phyloP scores from a whole-genome alignment of 2,329 filamentous ascomycete species.

The Stemphylium beticola region DNA sequence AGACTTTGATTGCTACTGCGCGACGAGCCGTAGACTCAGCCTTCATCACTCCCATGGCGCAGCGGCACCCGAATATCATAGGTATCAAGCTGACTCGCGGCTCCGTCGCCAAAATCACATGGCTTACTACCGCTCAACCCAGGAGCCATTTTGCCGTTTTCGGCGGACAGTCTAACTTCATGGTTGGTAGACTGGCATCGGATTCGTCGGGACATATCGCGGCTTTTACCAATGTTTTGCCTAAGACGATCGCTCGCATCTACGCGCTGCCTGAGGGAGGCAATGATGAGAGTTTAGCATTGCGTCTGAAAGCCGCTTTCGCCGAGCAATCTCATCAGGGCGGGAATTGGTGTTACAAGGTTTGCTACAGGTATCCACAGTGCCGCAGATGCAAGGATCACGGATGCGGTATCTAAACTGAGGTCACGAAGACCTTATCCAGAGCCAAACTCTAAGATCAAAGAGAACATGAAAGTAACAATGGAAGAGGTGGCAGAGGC shows the following conservation, averaged over 20 bases:
- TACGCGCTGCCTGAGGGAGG: neutral
- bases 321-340: neutral
- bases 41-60: too few species aligned
- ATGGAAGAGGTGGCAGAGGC: too few species aligned
- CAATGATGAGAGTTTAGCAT: neutral
- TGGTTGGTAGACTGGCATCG: neutral
- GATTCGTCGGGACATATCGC: neutral
- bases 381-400: too few species aligned
- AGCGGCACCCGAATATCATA: too few species aligned
- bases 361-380: neutral
- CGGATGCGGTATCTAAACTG: too few species aligned
- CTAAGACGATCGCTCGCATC: neutral
- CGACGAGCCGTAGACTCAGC: too few species aligned
- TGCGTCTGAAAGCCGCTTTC: neutral
- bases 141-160: neutral
- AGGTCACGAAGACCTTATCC: too few species aligned
- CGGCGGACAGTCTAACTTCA: neutral
- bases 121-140: neutral
- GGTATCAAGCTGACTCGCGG: too few species aligned
- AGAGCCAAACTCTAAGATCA: too few species aligned
- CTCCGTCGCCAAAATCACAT: neutral
- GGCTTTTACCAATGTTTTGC: neutral
- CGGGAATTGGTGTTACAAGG: neutral
- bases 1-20: too few species aligned
- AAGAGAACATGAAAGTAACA: too few species aligned